Conservation (phyloP, 495 filamentous ascomycete species). For the Durotheca rogersii region DNA sequence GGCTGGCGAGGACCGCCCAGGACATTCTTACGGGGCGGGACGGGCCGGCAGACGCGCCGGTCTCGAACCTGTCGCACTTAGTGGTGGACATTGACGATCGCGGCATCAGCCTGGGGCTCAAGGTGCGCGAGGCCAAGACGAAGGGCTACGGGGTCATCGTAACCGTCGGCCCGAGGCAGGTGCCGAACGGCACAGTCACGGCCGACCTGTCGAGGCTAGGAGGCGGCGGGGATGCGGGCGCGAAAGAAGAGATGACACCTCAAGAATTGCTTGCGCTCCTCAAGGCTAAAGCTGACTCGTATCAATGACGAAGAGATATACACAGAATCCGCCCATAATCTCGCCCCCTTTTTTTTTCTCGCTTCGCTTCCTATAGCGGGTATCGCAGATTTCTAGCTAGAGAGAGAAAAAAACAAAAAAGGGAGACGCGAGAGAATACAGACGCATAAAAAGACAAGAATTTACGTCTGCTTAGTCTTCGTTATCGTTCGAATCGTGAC, state of each 20-base stretch:
- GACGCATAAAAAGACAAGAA: too few relatives aligned
- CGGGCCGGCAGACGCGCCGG: slow-evolving; percentile 40
- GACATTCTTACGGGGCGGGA: slow-evolving; percentile 45
- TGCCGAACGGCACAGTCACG: slow-evolving; percentile 35
- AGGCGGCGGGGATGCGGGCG: not conserved
- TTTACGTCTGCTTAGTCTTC: slow-evolving; percentile 10
- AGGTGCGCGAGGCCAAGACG: slow-evolving; percentile 68
- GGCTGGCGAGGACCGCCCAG: slow-evolving; percentile 54
- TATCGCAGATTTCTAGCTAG: not conserved
- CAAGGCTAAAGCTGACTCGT: slow-evolving; percentile 35
- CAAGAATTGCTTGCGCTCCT: slow-evolving; percentile 38
- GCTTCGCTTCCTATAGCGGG: not conserved
- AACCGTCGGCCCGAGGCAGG: slow-evolving; percentile 64
- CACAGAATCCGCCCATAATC: too few relatives aligned
- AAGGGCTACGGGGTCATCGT: slow-evolving; percentile 75
- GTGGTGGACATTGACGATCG: slow-evolving; percentile 69
- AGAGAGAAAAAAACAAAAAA: not conserved
- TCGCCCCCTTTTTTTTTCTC: slow-evolving; percentile 1
- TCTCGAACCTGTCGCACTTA: slow-evolving; percentile 52
- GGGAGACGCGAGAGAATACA: too few relatives aligned
- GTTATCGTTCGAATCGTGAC: slow-evolving; percentile 16
- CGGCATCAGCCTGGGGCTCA: slow-evolving; percentile 64
- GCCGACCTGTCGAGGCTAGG: slow-evolving; percentile 36
- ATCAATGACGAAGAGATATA: slow-evolving; percentile 33
- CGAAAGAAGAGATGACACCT: slow-evolving; percentile 36